Conservation (phyloP, 306 rosid genomes). For the Medicago lupulina region DNA sequence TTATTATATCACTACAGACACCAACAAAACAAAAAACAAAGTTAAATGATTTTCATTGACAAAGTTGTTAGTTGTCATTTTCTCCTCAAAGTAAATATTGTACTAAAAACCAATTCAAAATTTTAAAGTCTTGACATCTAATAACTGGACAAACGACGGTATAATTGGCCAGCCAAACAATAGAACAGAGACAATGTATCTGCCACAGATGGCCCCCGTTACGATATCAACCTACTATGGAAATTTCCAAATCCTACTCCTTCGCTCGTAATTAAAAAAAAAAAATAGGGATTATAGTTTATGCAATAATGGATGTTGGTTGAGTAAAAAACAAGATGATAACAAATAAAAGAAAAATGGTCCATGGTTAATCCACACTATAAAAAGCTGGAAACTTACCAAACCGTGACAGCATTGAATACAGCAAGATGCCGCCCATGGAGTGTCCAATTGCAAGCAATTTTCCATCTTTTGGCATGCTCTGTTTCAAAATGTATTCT, state of each 20-base stretch:
- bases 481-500: constrained; percentile 77
- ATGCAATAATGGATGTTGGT: constrained; percentile 14
- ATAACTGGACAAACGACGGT: neutral
- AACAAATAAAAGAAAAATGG: constrained; percentile 29
- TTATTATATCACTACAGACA: constrained; percentile 1
- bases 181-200: constrained; percentile 4
- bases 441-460: constrained; percentile 98
- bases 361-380: constrained; percentile 21
- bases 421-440: constrained; percentile 98
- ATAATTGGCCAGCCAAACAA: constrained; percentile 18
- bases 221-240: constrained; percentile 5
- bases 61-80: constrained; percentile 1
- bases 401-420: constrained; percentile 78
- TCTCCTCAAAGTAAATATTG: constrained; percentile 33
- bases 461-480: constrained; percentile 90
- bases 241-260: constrained; percentile 16
- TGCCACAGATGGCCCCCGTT: constrained; percentile 4
- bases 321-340: constrained; percentile 13
- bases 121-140: constrained; percentile 20
- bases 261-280: constrained; percentile 18
- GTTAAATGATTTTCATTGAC: constrained; percentile 28
- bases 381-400: constrained; percentile 60
- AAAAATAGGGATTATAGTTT: constrained; percentile 28
- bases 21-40: constrained; percentile 11
- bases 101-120: neutral